These are phyloP conservation scores for Adansonia digitata DNA, from an alignment of 345 rosid species.

Conservation along the genomic window DNA sequence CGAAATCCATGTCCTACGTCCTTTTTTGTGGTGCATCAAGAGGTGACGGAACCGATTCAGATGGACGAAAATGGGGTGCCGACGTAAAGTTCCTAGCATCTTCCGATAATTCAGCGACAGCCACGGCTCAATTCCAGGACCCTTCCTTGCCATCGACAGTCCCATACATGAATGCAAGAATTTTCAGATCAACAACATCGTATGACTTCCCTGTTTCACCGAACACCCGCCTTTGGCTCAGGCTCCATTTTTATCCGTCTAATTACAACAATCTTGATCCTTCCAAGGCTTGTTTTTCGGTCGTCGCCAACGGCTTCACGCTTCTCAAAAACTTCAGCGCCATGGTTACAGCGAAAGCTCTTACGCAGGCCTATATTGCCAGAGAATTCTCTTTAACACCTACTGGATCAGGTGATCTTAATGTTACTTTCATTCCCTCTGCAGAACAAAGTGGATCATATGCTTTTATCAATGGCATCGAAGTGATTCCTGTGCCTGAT, in stretches of 20 bases:
- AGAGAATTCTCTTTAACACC: slow-evolving; percentile 42
- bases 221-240: slow-evolving; percentile 32
- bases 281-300: slow-evolving; percentile 29
- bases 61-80: slow-evolving; percentile 41
- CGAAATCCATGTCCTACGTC: slow-evolving; percentile 16
- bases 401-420: slow-evolving; percentile 21
- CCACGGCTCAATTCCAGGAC: slow-evolving; percentile 37
- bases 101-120: slow-evolving; percentile 12
- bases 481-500: slow-evolving; percentile 35
- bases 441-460: slow-evolving; percentile 25
- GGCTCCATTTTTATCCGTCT: slow-evolving; percentile 50
- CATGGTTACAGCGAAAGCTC: slow-evolving; percentile 39
- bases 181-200: slow-evolving; percentile 36
- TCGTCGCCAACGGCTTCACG: slow-evolving; percentile 33
- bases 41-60: slow-evolving; percentile 23
- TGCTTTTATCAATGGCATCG: slow-evolving; percentile 61
- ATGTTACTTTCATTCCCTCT: slow-evolving; percentile 34
- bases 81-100: slow-evolving; percentile 34
- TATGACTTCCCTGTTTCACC: slow-evolving; percentile 35
- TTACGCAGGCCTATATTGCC: slow-evolving; percentile 38
- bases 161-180: slow-evolving; percentile 55
- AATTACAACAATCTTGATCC: slow-evolving; percentile 28
- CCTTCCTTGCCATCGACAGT: slow-evolving; percentile 40
- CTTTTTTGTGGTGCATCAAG: slow-evolving; percentile 41
- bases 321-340: slow-evolving; percentile 56